Evolutionary conservation across 1,284 basidiomycete genomes (phyloP).

Genomic region (Phenoliferia sp.): DNA sequence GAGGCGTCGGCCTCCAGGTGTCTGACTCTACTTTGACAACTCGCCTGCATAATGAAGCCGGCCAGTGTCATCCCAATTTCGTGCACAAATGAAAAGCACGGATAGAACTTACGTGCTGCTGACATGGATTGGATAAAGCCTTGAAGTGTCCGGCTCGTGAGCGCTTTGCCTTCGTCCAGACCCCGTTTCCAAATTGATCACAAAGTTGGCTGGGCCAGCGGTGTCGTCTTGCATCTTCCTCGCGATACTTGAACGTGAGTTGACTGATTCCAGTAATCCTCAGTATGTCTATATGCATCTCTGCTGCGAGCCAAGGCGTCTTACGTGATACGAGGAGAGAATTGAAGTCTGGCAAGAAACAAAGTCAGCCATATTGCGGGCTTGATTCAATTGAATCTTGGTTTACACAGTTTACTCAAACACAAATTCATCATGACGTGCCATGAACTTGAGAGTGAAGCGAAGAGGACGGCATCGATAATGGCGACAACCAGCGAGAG

Average conservation of each 20-base stretch:
- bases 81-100: background rate
- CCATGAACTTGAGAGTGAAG: background rate
- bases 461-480: background rate
- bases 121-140: background rate
- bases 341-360: background rate
- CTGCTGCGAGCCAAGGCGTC: background rate
- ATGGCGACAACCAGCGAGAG: background rate
- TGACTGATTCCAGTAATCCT: background rate
- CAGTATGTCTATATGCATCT: background rate
- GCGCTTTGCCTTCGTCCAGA: background rate
- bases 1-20: background rate
- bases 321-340: background rate
- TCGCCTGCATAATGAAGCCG: background rate
- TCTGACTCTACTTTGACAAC: background rate
- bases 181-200: background rate
- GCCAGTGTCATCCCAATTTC: background rate
- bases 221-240: background rate
- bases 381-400: background rate
- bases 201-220: background rate
- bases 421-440: background rate
- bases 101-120: background rate
- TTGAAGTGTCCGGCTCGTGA: too few relatives aligned
- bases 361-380: background rate
- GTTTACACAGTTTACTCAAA: background rate
- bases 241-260: background rate